Evolutionary conservation across 768 basidiomycete genomes (phyloP).

Genomic region (Auricularia auricula-judae): DNA sequence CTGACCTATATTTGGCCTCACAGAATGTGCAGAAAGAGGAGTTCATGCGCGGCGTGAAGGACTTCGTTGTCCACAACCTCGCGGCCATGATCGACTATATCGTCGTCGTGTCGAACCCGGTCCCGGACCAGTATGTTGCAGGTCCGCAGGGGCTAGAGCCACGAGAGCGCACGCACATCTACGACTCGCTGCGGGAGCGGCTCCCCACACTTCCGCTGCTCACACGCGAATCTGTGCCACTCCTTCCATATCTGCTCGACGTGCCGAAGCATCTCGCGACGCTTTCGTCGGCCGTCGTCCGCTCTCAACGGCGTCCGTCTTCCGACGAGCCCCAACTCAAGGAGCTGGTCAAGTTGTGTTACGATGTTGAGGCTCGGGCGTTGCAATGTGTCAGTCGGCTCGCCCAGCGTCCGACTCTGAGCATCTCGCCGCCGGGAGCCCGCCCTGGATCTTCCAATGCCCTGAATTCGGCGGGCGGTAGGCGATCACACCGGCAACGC

Average conservation of each 20-base stretch:
- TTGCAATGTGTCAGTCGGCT: slow-evolving; percentile 55
- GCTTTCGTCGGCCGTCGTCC: slow-evolving; percentile 65
- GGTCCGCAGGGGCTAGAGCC: slow-evolving; percentile 21
- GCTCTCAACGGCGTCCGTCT: slow-evolving; percentile 11
- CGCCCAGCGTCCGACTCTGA: slow-evolving; percentile 15
- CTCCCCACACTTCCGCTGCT: slow-evolving; percentile 43
- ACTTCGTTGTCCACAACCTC: slow-evolving; percentile 53
- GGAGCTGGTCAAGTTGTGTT: slow-evolving; percentile 39
- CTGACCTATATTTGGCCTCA: background rate
- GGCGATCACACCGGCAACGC: too few relatives aligned
- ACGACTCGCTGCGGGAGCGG: slow-evolving; percentile 48
- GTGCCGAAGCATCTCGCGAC: slow-evolving; percentile 68
- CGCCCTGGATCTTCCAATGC: too few relatives aligned
- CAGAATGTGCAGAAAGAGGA: slow-evolving; percentile 64
- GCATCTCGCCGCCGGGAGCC: background rate
- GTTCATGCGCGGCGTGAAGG: slow-evolving; percentile 70
- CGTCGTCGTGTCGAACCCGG: slow-evolving; percentile 13
- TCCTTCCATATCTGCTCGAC: slow-evolving; percentile 66
- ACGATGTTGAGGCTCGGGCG: slow-evolving; percentile 61
- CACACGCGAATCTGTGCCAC: slow-evolving; percentile 59
- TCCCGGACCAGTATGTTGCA: slow-evolving; percentile 10
- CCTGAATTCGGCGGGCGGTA: too few relatives aligned
- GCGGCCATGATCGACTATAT: slow-evolving; percentile 69
- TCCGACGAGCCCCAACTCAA: slow-evolving; percentile 31
- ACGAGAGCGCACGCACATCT: slow-evolving; percentile 36